Base-by-base conservation (phyloP, 768 basidiomycete species). In the Hericium rajendrae region DNA sequence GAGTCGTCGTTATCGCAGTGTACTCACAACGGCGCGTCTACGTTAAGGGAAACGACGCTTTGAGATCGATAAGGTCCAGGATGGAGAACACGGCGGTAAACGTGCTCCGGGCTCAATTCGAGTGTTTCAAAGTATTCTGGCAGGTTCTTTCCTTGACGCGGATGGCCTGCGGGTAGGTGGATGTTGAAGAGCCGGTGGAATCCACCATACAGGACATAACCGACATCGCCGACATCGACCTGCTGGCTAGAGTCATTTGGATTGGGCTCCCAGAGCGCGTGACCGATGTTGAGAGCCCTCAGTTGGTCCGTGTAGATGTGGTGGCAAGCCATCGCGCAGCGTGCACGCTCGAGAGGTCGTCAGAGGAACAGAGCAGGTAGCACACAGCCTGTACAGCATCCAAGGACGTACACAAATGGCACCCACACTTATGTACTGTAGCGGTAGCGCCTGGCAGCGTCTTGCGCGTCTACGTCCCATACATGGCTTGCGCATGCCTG, bases 171-270 rank as follows among this genome's bases (percentile, higher is more conserved):
- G 16, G 56, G 18, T 6, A 53, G 38, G 8, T 53, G 58, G 9
- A 61, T 54, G 39, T 65, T 65, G 64, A 65, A 65, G 5, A 65
- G 43, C 4, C 64, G 64, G 24, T 54, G 46, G 58, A 65, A 65
- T 2, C 54, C 55, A 22, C 61, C 64, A 18, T 60, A 32, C n/a
- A 39, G 16, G 2, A 65, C 48, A 41, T 50, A 60, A 13, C 64
- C 64, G 3, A 65, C 64, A 39, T 65, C 64, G 2, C 64, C 64
- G 26, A 65, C 55, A 15, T 57, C 54, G 4, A 64, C 56, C 51
- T 61, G 59, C 10, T 46, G 43, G 43, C 59, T 53, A 15, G 51
- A 12, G 4, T 57, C 32, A 8, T 46, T 51, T 2, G 64, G 64
- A 38, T 55, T 48, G 2, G 64, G 64, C 18, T 60, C 48, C 64